Base-by-base conservation (phyloP, 2,329 filamentous ascomycete genomes). In the Cladophialophora yegresii region DNA sequence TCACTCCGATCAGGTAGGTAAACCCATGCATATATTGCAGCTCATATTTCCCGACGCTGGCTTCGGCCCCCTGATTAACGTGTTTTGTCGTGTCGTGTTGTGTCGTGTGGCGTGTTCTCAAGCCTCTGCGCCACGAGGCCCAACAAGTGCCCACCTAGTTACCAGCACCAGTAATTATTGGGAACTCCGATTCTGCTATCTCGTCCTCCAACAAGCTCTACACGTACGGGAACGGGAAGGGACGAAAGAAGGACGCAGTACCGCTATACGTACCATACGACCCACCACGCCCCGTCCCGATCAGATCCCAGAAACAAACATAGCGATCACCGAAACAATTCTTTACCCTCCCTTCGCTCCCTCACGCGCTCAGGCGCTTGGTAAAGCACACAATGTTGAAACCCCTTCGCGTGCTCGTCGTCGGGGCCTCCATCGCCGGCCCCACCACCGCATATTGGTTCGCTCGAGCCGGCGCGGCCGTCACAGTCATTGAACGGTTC, bases 361-460 rank as follows among this genome's bases (percentile, higher is more conserved):
- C 26, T 50, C 23, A 12, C 23, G 13, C 47, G 4, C 20, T 6
- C 20, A 23, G 10, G 8, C 26, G 26, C 26, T 28, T 3, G 26
- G 26, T 28, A 28, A 28, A 28, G 26, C 26, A 28, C 26, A 28
- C 26, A 6, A 28, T 28, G 26, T 28, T 28, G 26, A 28, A 28
- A 28, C 16, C 36, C 5, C 58, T 83, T 7, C 81, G 79, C 58
- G 72, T 85, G 57, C 80, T 86, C 63, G 81, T 85, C 63, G 73
- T 77, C 54, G 79, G 79, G 6, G 77, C 73, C 30, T 76, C 76
- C n/a, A 73, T 79, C 43, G 72, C 76, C 8, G 78, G 79, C 26
- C 76, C 74, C 3, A 75, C 81, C 0, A 74, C 84, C 8, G 83
- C 83, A 26, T 80, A 79, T 72, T 83, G 81, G 75, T 79, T 86